Evolutionary conservation across 805 yeast genomes (phyloP), one percentile per base, ranked within the genome.

Genomic region (Metschnikowia vanudenii): DNA sequence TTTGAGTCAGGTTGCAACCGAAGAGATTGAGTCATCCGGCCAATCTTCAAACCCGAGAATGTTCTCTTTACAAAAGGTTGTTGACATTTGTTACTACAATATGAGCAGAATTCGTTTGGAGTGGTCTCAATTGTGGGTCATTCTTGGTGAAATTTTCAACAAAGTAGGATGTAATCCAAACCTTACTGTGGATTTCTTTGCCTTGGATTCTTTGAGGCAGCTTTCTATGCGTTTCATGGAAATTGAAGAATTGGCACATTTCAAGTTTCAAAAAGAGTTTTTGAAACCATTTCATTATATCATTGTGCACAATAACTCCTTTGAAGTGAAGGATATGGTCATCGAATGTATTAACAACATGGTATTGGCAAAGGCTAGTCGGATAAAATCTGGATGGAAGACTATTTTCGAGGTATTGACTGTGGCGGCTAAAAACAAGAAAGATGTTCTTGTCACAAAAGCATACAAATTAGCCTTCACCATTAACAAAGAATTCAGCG

Each of bases 51-150:
- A 88, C 51, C 99, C 98, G 32, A 76, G 99, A 63, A 84, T 89
- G 68, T 95, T 88, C 62, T 88, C 98, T 0, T 70, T 94, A 52
- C 98, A 90, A 61, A 94, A 94, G 62, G 87, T 94, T 76, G 96
- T 94, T 43, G 99, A 95, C 67, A 96, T 94, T 36, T 92, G 97
- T 67, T 92, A 94, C 66, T 94, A 95, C 72, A 95, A 95, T 64
- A 94, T 94, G 97, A 82, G 82, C 41, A 86, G 99, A 72, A 91
- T 94, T 57, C 81, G 96, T 64, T 83, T 94, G 51, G 97, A 95
- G 67, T 94, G 99, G 97, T 81, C 96, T 5, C 92, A 88, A 45
- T 74, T 94, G 49, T 94, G 99, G 99, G 80, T 86, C 13, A 85
- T 88, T 9, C 87, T 94, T 87, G 96, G 96, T 13, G 87, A 80